Evolutionary conservation across 2,329 filamentous ascomycete genomes (phyloP).

Genomic region (Cordyceps militaris): DNA sequence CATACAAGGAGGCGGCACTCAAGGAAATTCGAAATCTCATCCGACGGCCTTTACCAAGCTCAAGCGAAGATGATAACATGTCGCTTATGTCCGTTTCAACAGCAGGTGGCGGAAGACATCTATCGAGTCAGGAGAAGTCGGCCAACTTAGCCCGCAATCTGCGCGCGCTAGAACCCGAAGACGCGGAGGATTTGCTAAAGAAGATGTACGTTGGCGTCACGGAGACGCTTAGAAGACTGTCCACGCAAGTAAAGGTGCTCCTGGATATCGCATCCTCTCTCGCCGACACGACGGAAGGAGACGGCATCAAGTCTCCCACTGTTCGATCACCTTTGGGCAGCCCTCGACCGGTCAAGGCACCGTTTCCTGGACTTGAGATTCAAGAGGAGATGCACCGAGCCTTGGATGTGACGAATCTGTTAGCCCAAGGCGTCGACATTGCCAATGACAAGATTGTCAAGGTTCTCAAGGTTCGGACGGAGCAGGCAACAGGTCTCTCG

Average conservation of each 20-base stretch:
- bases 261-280: constrained; percentile 83
- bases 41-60: constrained; percentile 77
- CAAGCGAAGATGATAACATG: constrained; percentile 87
- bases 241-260: constrained; percentile 89
- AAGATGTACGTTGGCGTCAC: constrained; percentile 83
- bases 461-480: constrained; percentile 67
- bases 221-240: constrained; percentile 76
- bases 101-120: constrained; percentile 55
- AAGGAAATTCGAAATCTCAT: constrained; percentile 84
- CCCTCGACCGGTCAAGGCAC: constrained; percentile 31
- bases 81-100: constrained; percentile 85
- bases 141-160: constrained; percentile 82
- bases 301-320: constrained; percentile 40
- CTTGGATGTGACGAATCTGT: constrained; percentile 68
- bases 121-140: constrained; percentile 82
- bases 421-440: constrained; percentile 74
- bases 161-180: constrained; percentile 71
- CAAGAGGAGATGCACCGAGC: constrained; percentile 73
- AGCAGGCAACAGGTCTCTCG: constrained; percentile 62
- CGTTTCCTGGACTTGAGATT: constrained; percentile 35
- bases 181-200: constrained; percentile 75
- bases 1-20: constrained; percentile 76
- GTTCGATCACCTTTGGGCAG: constrained; percentile 47
- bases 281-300: constrained; percentile 33
- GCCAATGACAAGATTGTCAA: constrained; percentile 72